These are phyloP conservation scores for Aspergillus bertholletiae DNA, from an alignment of 495 filamentous ascomycete genomes.

Conservation along the genomic window DNA sequence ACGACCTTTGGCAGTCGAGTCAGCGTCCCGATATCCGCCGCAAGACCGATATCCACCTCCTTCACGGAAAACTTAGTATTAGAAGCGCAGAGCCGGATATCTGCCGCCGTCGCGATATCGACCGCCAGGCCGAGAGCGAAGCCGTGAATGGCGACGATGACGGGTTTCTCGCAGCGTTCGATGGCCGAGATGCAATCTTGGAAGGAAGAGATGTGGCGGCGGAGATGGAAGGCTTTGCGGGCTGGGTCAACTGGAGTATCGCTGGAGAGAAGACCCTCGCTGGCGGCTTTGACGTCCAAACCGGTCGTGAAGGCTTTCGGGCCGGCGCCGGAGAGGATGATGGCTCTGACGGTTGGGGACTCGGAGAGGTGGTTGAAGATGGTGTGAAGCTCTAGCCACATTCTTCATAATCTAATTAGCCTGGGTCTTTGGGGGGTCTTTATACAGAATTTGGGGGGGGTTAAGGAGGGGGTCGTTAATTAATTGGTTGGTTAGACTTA, in stretches of 20 bases:
- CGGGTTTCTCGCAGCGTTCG: slow-evolving; percentile 89
- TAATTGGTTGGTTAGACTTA: no score
- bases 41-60: slow-evolving; percentile 93
- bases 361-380: slow-evolving; percentile 73
- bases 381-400: slow-evolving; percentile 79
- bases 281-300: slow-evolving; percentile 70
- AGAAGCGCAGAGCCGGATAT: slow-evolving; percentile 70
- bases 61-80: slow-evolving; percentile 75
- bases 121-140: slow-evolving; percentile 78
- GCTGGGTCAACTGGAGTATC: slow-evolving; percentile 50
- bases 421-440: no score
- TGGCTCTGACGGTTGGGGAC: slow-evolving; percentile 68
- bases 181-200: slow-evolving; percentile 73
- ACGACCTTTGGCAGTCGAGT: slow-evolving; percentile 82
- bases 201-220: slow-evolving; percentile 69
- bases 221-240: slow-evolving; percentile 60
- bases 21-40: slow-evolving; percentile 89
- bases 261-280: slow-evolving; percentile 24
- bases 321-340: slow-evolving; percentile 81
- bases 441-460: background rate
- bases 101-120: slow-evolving; percentile 73
- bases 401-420: slow-evolving; percentile 54
- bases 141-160: slow-evolving; percentile 82
- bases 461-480: slow-evolving; percentile 16
- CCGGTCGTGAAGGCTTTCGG: slow-evolving; percentile 79